These are phyloP conservation scores for Saccharum hybrid DNA, from an alignment of 202 grass and related monocot genomes.

Conservation along the genomic window DNA sequence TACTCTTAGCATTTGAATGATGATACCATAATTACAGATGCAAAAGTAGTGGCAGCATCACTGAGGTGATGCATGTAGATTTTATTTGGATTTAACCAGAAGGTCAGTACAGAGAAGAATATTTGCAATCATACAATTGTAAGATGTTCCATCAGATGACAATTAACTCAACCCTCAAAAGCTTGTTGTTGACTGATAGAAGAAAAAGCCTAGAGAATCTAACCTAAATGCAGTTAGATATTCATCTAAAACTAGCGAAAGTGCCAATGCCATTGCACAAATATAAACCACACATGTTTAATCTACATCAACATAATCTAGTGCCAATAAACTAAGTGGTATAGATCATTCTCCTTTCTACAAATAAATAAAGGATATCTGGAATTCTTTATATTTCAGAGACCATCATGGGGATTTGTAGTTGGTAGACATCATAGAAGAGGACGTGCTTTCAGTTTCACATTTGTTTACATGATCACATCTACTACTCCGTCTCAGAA, in stretches of 20 bases:
- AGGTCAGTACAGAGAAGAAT: background rate
- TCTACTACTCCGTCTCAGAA: too few species aligned
- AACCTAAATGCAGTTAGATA: background rate
- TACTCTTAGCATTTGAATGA: constrained; percentile 3
- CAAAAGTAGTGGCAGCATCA: background rate
- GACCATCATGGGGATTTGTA: background rate
- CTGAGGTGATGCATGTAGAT: background rate
- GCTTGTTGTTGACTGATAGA: background rate
- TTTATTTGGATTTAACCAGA: background rate
- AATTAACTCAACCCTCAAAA: background rate
- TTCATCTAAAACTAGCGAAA: background rate
- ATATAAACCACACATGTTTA: background rate
- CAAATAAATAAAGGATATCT: background rate
- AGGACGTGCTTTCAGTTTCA: constrained; percentile 2
- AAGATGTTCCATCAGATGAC: background rate
- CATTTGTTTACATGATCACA: background rate
- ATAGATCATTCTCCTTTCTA: background rate
- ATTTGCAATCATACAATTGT: constrained; percentile 11
- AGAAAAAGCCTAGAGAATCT: background rate
- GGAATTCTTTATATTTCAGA: constrained; percentile 17
- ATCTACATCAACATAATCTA: background rate
- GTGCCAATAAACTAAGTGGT: background rate
- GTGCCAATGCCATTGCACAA: background rate
- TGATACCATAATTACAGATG: background rate
- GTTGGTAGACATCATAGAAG: background rate